A percentile compares a stretch with the other conserved stretches of the same genome.
phyloP scores from a whole-genome alignment of 306 rosid genomes.

The Pterocarpus macrocarpus region DNA sequence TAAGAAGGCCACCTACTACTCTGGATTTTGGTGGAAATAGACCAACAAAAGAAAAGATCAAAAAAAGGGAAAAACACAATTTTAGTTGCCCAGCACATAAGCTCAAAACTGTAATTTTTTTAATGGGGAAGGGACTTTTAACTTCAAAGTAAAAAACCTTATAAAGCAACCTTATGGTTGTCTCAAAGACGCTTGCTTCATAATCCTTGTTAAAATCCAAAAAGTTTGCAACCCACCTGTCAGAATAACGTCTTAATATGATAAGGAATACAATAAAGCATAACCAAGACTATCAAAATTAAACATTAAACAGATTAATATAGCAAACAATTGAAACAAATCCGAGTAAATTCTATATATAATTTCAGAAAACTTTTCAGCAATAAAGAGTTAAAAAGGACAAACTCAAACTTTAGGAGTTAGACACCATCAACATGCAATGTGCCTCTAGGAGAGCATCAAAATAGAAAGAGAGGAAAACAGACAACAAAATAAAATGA shows the following conservation, averaged over 20 bases:
- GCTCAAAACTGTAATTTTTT: constrained; percentile 40
- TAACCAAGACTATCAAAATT: constrained; percentile 29
- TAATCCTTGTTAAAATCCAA: constrained; percentile 97
- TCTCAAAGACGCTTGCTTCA: constrained; percentile 98
- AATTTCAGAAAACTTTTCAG: constrained; percentile 25
- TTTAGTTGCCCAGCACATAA: constrained; percentile 40
- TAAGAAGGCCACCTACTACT: constrained; percentile 99
- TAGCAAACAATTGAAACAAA: constrained; percentile 31
- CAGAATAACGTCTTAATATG: constrained; percentile 47
- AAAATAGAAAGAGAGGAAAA: constrained; percentile 13
- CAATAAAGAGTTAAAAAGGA: constrained; percentile 15
- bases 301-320: constrained; percentile 22
- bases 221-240: constrained; percentile 88
- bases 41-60: constrained; percentile 28
- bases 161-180: constrained; percentile 98
- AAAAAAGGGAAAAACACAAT: constrained; percentile 7
- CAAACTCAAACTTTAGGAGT: not conserved
- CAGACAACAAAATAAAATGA: not conserved
- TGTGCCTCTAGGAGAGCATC: constrained; percentile 18
- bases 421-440: constrained; percentile 21
- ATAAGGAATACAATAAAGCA: constrained; percentile 31
- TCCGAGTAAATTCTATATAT: constrained; percentile 10
- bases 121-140: constrained; percentile 49
- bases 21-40: constrained; percentile 63
- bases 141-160: constrained; percentile 82